Evolutionary conservation across 1,284 basidiomycete species (phyloP), one percentile per base, ranked within the genome.

Genomic region (Agaricales sp.): DNA sequence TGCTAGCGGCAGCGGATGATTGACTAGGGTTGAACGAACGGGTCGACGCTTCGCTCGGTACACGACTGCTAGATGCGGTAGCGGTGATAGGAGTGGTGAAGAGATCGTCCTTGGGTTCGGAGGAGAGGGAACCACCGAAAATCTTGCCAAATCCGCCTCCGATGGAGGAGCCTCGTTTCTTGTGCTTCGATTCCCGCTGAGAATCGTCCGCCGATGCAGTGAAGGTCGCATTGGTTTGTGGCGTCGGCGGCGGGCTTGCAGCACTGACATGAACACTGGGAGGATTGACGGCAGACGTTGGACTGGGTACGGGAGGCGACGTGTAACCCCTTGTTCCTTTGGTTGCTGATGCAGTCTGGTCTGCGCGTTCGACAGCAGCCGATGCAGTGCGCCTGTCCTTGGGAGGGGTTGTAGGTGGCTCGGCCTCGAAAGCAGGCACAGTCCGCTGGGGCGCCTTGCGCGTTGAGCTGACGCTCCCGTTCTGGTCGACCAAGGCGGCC

Each of bases 401-500:
- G 11, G 44, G 44, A 11, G 20, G 39, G 8, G 39, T 41, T 16
- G 26, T 6, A 30, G 26, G 26, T 6, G 26, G 26, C 26, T 6
- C 26, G 14, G 14, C 26, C 6, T 30, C 26, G 6, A 14, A 6
- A 30, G 26, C 26, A 30, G 26, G 26, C 14, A 30, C 6, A 30
- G 26, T 6, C 14, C 26, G 6, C 6, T 30, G 14, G 14, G 26
- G 26, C 14, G 6, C 26, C 26, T 30, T 30, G 6, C 6, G 26
- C 26, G 6, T 30, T 6, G 26, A 6, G 14, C 26, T 30, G 26
- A 30, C 6, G 14, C 26, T 30, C 6, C 26, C 26, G 14, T 14
- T 30, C 6, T 6, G 6, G 14, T 30, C 14, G n/a, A n/a, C n/a
- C n/a, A n/a, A n/a, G n/a, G n/a, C n/a, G 26, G 21, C 54, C 63